Percentiles rank a stretch among this genome's conserved stretches.
phyloP scores from a whole-genome alignment of 345 rosid species.

The Corymbia maculata region DNA sequence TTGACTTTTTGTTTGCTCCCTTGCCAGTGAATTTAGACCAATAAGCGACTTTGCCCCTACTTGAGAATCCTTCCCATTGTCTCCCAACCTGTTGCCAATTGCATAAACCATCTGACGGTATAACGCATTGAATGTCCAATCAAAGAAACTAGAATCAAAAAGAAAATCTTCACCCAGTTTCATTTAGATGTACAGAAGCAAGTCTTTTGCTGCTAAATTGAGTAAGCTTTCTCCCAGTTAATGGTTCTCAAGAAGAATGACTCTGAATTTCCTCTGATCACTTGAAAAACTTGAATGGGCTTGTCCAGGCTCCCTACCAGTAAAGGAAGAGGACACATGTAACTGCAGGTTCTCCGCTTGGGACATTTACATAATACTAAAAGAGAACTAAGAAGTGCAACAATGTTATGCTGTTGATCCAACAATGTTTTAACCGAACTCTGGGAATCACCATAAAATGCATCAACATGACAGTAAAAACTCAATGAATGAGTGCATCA shows the following conservation, averaged over 20 bases:
- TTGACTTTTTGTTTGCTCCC: neutral
- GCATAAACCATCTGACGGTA: neutral
- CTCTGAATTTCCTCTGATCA: conserved; percentile 18
- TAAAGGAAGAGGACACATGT: neutral
- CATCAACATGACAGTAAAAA: neutral
- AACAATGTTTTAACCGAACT: neutral
- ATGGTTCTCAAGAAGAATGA: conserved; percentile 9
- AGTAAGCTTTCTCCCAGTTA: conserved; percentile 8
- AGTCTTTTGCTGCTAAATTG: conserved; percentile 15
- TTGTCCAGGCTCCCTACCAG: conserved; percentile 29
- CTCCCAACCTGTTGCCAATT: conserved; percentile 20
- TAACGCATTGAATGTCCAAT: neutral
- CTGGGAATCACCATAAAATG: neutral
- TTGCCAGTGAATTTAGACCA: conserved; percentile 2
- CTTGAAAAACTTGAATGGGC: conserved; percentile 21
- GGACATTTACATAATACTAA: neutral
- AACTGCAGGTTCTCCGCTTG: conserved; percentile 10
- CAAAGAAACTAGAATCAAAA: neutral
- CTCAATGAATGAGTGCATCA: neutral
- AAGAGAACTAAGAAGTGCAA: neutral
- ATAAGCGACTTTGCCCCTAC: conserved; percentile 12
- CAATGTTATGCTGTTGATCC: neutral
- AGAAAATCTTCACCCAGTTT: neutral
- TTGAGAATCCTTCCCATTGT: conserved; percentile 4
- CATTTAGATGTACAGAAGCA: neutral